Evolutionary conservation across 106 monocot genomes (phyloP).

Genomic region (Cymbidium sinense): DNA sequence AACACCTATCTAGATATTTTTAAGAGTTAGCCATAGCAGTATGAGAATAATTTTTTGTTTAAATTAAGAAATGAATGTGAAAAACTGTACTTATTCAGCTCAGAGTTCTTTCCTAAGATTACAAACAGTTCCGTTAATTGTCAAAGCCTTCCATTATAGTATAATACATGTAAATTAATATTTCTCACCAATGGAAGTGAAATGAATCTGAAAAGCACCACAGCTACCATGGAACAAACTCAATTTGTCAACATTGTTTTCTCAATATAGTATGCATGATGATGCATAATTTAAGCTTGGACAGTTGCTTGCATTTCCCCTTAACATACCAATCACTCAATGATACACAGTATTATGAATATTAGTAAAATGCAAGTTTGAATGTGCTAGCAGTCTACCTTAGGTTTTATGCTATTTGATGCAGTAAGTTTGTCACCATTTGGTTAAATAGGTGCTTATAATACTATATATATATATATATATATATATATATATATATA

Average conservation of each 20-base stretch:
- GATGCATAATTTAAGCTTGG: too few relatives aligned
- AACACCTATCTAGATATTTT: neutral
- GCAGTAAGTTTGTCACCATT: too few relatives aligned
- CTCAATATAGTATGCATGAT: neutral
- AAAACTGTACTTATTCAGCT: neutral
- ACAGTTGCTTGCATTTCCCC: too few relatives aligned
- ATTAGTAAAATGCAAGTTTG: too few relatives aligned
- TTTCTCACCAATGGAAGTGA: neutral
- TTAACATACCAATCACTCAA: too few relatives aligned
- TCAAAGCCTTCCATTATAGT: neutral
- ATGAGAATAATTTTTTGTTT: conserved; percentile 4
- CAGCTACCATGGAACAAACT: too few relatives aligned
- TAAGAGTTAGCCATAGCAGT: neutral
- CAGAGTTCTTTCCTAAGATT: neutral
- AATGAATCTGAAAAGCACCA: neutral
- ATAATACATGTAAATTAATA: neutral
- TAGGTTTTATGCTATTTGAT: too few relatives aligned
- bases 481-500: too few relatives aligned
- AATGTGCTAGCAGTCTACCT: too few relatives aligned
- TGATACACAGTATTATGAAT: too few relatives aligned
- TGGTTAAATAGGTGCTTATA: too few relatives aligned
- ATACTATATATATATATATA: too few relatives aligned
- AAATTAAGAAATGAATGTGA: neutral
- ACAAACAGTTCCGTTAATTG: neutral
- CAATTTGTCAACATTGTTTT: neutral